Base-by-base conservation (phyloP, 1,284 basidiomycete species). In the Leccinum pseudoinsigne region DNA sequence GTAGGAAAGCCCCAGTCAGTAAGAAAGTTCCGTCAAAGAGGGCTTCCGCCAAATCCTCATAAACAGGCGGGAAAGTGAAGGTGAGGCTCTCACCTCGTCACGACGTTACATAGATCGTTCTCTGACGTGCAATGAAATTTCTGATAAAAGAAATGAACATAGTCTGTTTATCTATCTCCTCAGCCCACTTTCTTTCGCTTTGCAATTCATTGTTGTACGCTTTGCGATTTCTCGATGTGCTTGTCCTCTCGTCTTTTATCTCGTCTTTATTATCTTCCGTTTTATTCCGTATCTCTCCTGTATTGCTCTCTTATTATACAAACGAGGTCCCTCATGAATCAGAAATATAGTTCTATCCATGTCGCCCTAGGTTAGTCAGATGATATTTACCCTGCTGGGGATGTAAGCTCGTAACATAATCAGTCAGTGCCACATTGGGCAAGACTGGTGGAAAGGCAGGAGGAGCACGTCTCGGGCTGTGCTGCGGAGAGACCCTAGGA, bases 1-100 rank as follows among this genome's bases (percentile, higher is more conserved):
- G 63, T 55, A 80, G 74, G 78, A 83, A 79, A 67, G 69, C 78
- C 12, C 65, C 79, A 12, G 57, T 76, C 2, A 74, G 73, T 65
- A 68, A 57, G 71, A 71, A 69, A 38, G 68, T 69, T 9, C 50
- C 69, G 21, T 58, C 76, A 8, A 74, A 74, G 70, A 64, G 61
- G 59, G 18, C 68, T 6, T 57, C 69, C 57, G 70, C 57, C 11
- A 75, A 53, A 31, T 26, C 63, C 14, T 71, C 70, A 50, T 45
- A 60, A 65, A 31, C 73, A 50, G 67, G 57, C 14, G 23, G 38
- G 51, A 34, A 58, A 12, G 31, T 36, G 26, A 62, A 60, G 62
- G 64, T 67, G 51, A 63, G 59, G 40, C 2, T 16, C 2, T 55
- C 18, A 7, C 28, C 9, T 18, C 34, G 4, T 5, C 26, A 31